phyloP scores from a whole-genome alignment of 2,329 filamentous ascomycete species.

The Cercospora canescens region DNA sequence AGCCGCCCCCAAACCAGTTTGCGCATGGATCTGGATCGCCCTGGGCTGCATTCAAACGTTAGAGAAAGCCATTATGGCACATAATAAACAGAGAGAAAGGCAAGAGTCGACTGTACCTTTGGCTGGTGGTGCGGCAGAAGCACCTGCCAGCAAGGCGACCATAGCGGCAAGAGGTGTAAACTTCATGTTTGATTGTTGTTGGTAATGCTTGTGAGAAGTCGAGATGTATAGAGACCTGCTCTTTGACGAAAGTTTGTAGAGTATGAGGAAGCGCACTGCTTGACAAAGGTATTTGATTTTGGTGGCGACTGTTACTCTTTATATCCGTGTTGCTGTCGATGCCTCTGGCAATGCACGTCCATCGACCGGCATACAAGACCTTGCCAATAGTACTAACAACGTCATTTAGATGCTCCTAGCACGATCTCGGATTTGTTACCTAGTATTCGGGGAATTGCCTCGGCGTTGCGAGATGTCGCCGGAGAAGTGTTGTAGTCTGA shows the following conservation, averaged over 20 bases:
- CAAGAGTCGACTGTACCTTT: no score
- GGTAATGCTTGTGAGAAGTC: not conserved
- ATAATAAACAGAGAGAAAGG: no score
- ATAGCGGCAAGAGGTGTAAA: not conserved
- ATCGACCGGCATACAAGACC: not conserved
- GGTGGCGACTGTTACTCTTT: not conserved
- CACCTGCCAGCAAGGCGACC: not conserved
- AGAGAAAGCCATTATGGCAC: no score
- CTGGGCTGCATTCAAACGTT: no score
- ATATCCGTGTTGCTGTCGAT: not conserved
- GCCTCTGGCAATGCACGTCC: not conserved
- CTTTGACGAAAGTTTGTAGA: not conserved
- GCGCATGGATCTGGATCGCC: no score
- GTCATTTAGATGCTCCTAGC: not conserved
- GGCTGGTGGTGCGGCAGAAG: not conserved
- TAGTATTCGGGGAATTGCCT: not conserved
- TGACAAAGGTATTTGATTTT: no score
- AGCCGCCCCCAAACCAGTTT: no score
- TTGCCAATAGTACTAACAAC: not conserved
- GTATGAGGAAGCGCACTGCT: no score
- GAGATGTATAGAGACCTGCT: not conserved
- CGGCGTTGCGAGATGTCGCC: no score
- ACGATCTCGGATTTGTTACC: not conserved
- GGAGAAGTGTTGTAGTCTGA: no score
- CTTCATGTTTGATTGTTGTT: not conserved